Percentiles rank a stretch among this genome's conserved stretches.
phyloP scores from a whole-genome alignment of 768 basidiomycete genomes.

The Glaciozyma antarctica region DNA sequence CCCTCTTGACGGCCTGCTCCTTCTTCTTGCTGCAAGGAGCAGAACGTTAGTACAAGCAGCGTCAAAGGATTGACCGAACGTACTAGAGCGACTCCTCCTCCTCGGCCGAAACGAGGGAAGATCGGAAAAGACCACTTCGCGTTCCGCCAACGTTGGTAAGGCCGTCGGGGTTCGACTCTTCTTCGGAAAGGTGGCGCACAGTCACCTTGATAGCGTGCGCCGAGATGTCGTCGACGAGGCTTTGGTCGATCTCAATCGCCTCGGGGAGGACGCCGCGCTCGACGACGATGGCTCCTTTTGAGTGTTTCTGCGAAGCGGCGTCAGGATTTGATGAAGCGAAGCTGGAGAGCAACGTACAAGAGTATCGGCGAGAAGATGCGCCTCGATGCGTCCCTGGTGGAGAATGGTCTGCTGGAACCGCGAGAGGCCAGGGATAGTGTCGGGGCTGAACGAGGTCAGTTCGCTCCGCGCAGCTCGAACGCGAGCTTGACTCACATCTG shows the following conservation, averaged over 20 bases:
- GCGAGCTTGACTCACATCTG: conserved; percentile 13
- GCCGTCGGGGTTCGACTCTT: conserved; percentile 31
- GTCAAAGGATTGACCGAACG: neutral
- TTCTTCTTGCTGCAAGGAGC: conserved; percentile 3
- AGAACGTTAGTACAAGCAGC: neutral
- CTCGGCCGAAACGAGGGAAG: conserved; percentile 25
- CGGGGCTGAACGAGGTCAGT: conserved; percentile 15
- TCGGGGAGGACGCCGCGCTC: conserved; percentile 37
- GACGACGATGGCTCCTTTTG: conserved; percentile 28
- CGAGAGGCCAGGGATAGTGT: conserved; percentile 28
- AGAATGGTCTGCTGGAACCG: conserved; percentile 31
- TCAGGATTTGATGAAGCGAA: conserved; percentile 13
- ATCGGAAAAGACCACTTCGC: conserved; percentile 33
- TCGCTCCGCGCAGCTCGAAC: neutral
- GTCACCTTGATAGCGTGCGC: conserved; percentile 35
- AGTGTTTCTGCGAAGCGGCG: conserved; percentile 24
- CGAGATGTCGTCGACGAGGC: conserved; percentile 27
- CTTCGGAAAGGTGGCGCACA: conserved; percentile 32
- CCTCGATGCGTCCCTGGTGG: conserved; percentile 26
- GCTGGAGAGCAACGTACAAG: conserved; percentile 1
- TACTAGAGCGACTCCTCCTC: conserved; percentile 33
- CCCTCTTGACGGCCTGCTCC: conserved; percentile 2
- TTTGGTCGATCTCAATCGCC: conserved; percentile 34
- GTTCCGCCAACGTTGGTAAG: conserved; percentile 18
- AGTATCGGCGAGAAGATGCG: conserved; percentile 25